Evolutionary conservation across 441 rosid genomes (phyloP).

Genomic region (Geranium incanum): DNA sequence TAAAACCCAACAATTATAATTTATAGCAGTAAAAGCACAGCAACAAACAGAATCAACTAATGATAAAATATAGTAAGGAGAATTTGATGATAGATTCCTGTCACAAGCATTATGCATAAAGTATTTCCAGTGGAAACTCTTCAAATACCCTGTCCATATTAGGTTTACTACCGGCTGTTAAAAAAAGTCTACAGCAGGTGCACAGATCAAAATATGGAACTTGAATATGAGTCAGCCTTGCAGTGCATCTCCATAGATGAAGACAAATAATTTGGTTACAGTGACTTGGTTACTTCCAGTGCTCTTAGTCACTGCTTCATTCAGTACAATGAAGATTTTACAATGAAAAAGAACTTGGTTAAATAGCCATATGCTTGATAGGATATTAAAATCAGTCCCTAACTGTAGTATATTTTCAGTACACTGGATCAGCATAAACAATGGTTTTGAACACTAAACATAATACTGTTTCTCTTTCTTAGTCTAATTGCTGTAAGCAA

Average conservation of each 20-base stretch:
- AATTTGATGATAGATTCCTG: neutral
- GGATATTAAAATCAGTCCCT: neutral
- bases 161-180: neutral
- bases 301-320: neutral
- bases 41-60: neutral
- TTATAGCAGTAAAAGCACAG: constrained; percentile 1
- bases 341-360: neutral
- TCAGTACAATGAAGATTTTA: neutral
- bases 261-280: neutral
- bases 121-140: neutral
- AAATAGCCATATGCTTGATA: neutral
- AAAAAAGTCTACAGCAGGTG: neutral
- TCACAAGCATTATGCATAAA: neutral
- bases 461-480: neutral
- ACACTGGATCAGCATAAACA: neutral
- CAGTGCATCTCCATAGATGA: neutral
- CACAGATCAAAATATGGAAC: neutral
- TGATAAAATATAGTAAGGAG: neutral
- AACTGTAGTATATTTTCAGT: neutral
- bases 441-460: neutral
- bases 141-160: neutral
- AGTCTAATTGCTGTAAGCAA: neutral
- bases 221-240: neutral
- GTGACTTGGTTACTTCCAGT: neutral
- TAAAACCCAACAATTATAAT: neutral